Evolutionary conservation across 2,329 filamentous ascomycete species (phyloP).

Genomic region (Clonostachys rhizophaga): DNA sequence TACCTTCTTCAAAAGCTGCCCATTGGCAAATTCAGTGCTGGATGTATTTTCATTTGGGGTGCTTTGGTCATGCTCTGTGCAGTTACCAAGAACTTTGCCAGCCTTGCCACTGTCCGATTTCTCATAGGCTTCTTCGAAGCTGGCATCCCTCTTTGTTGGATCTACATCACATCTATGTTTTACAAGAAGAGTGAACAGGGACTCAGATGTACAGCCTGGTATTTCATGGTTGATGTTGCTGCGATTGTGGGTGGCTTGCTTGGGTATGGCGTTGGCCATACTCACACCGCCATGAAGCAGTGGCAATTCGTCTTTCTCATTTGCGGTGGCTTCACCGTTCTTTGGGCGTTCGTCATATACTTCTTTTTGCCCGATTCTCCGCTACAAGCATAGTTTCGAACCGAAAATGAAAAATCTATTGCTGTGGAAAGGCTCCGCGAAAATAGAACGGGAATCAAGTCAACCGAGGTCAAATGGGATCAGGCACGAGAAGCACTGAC

Average conservation of each 20-base stretch:
- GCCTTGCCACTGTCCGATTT: conserved; percentile 43
- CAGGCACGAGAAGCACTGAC: conserved; percentile 48
- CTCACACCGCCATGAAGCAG: conserved; percentile 27
- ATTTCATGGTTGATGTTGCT: conserved; percentile 36
- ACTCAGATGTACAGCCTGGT: too few relatives aligned
- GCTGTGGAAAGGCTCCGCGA: conserved; percentile 39
- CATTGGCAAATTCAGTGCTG: conserved; percentile 37
- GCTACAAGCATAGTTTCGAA: conserved; percentile 52
- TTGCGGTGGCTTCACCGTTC: conserved; percentile 42
- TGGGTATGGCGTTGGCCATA: conserved; percentile 51
- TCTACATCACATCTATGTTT: conserved; percentile 51
- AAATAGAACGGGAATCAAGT: conserved; percentile 46
- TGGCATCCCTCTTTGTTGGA: conserved; percentile 46
- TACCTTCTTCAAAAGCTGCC: conserved; percentile 40
- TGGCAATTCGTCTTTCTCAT: conserved; percentile 58
- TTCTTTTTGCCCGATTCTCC: conserved; percentile 46
- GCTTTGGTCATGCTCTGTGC: conserved; percentile 35
- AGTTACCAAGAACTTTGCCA: conserved; percentile 38
- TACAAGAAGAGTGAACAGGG: conserved; percentile 44
- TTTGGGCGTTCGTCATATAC: conserved; percentile 44
- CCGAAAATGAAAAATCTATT: conserved; percentile 41
- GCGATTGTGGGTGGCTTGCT: conserved; percentile 32
- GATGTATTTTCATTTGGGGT: conserved; percentile 46
- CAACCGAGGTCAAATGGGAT: conserved; percentile 39
- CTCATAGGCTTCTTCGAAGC: conserved; percentile 51